These are phyloP conservation scores for Cylindrotheca closterium DNA, from an alignment of 108 stramenopile species.

Conservation along the genomic window DNA sequence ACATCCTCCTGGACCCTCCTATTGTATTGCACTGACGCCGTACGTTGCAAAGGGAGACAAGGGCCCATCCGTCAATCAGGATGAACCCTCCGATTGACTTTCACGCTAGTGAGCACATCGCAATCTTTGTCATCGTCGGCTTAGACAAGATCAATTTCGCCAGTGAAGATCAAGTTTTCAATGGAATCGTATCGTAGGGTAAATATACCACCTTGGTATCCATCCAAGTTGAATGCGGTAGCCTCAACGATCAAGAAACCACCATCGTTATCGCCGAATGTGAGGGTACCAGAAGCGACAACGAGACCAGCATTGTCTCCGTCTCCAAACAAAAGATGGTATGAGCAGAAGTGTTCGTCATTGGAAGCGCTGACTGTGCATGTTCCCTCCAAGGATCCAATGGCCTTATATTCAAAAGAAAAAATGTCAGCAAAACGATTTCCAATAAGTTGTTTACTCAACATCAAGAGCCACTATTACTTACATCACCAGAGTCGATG, in stretches of 20 bases:
- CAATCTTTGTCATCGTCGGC: too few species aligned
- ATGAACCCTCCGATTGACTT: too few species aligned
- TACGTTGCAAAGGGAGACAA: too few species aligned
- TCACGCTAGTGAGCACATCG: too few species aligned
- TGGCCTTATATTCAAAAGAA: slow-evolving; percentile 2
- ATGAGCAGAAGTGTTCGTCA: slow-evolving; percentile 16
- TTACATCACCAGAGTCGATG: background rate
- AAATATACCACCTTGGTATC: slow-evolving; percentile 10
- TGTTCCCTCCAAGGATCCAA: slow-evolving; percentile 13
- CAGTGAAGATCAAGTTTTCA: background rate
- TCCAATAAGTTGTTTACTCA: too few species aligned
- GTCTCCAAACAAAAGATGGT: slow-evolving; percentile 1
- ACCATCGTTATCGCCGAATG: background rate
- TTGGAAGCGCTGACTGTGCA: slow-evolving; percentile 7
- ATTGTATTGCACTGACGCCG: too few species aligned
- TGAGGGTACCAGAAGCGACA: slow-evolving; percentile 6
- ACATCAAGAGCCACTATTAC: background rate
- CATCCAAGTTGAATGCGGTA: slow-evolving; percentile 1
- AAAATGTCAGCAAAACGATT: background rate
- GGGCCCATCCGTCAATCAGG: too few species aligned
- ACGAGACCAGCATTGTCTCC: slow-evolving; percentile 1
- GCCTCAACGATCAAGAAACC: slow-evolving; percentile 18
- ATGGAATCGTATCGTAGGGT: background rate
- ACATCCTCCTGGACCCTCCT: too few species aligned
- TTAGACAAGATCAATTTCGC: background rate